Evolutionary conservation across 352 stramenopile genomes (phyloP), one percentile per base, ranked within the genome.

Genomic region (Globisporangium emineosum): DNA sequence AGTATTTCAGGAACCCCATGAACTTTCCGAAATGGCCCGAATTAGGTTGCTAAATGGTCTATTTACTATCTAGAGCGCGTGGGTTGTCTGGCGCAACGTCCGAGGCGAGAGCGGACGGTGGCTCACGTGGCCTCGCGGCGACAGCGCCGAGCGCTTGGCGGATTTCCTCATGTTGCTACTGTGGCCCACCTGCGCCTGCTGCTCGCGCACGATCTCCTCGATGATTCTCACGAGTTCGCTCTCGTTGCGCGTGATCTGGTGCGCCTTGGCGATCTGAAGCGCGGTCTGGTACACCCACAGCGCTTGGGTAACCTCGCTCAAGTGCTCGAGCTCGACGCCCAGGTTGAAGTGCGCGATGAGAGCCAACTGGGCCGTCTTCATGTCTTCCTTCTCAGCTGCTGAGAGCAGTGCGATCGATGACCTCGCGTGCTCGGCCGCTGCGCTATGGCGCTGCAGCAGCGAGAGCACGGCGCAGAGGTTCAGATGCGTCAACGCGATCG

Each of bases 391-490:
- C 15, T 12, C 42, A 5, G 45, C 58, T 5, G 47, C 40, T 15
- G 33, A 17, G 5, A 83, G 69, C 19, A 86, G 64, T 0, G 70
- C 49, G 32, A 88, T 71, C 3, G 74, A 75, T 1, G 71, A 71
- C 21, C 68, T 75, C 13, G 79, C 79, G 67, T 90, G 81, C 55
- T 79, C 65, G 4, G 66, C 70, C 0, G 78, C 79, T 7, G 78
- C 75, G 21, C 67, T 30, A 23, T 90, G 81, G 15, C 76, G 73
- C 21, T 72, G 30, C 23, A 90, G 64, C 54, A 84, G 78, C 1
- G 81, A 89, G 17, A 90, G 70, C 33, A 90, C 78, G 0, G 77
- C 79, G 37, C 78, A 86, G 37, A 90, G 63, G 30, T 90, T 90
- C 47, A 90, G 60, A 57, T 84, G 78, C 50, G 73, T 88, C 49